phyloP scores from a whole-genome alignment of 306 rosid genomes.

The Luffa acutangula region DNA sequence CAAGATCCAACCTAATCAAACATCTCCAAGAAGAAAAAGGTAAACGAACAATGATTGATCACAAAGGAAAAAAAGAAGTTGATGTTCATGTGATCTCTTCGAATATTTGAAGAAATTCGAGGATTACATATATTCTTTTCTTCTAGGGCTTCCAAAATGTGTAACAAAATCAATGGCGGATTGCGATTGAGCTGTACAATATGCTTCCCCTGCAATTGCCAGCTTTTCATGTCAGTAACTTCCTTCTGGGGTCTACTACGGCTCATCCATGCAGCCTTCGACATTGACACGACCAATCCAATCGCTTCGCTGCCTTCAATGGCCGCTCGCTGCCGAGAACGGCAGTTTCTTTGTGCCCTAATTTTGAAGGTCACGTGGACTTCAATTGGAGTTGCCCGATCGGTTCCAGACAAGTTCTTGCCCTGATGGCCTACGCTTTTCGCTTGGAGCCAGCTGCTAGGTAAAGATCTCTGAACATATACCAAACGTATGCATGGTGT shows the following conservation, averaged over 20 bases:
- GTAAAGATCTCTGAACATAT: conserved; percentile 21
- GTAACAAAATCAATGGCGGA: conserved; percentile 3
- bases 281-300: conserved; percentile 8
- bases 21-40: not conserved
- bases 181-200: conserved; percentile 6
- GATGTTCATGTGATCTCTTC: not conserved
- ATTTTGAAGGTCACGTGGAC: conserved; percentile 1
- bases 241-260: conserved; percentile 2
- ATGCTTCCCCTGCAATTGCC: conserved; percentile 1
- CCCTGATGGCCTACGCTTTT: conserved; percentile 6
- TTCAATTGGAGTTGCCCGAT: conserved; percentile 1
- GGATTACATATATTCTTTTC: not conserved
- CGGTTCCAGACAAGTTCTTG: not conserved
- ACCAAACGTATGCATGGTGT: conserved; percentile 29
- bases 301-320: not conserved
- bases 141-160: not conserved
- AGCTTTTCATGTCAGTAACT: not conserved
- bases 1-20: not conserved
- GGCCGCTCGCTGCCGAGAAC: not conserved
- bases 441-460: conserved; percentile 9
- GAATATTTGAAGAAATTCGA: not conserved
- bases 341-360: not conserved
- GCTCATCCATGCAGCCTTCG: not conserved
- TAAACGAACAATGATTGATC: not conserved
- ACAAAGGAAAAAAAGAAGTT: not conserved